Percentiles rank a stretch among this genome's conserved stretches.
Conservation (phyloP, 495 filamentous ascomycete genomes). For the Xeromyces bisporus region DNA sequence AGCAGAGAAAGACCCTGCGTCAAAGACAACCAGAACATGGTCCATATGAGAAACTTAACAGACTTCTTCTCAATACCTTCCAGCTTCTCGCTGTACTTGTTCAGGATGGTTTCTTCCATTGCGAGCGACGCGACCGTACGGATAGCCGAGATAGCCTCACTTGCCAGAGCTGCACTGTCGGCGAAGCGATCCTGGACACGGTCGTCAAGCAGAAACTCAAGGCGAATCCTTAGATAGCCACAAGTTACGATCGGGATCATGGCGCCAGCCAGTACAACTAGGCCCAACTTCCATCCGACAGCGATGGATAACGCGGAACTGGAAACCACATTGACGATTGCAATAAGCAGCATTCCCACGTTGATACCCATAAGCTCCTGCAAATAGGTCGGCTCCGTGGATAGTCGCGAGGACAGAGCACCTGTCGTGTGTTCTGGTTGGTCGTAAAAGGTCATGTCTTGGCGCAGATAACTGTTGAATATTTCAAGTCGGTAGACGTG, state of each 20-base stretch:
- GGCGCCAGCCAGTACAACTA: slow-evolving; percentile 33
- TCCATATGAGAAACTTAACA: slow-evolving; percentile 8
- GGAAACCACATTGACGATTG: slow-evolving; percentile 29
- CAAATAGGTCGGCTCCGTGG: slow-evolving; percentile 36
- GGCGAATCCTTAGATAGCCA: slow-evolving; percentile 29
- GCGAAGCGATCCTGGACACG: slow-evolving; percentile 33
- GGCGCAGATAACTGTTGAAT: slow-evolving; percentile 26
- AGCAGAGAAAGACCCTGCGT: slow-evolving; percentile 13
- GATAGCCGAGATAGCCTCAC: slow-evolving; percentile 34
- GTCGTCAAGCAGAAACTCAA: slow-evolving; percentile 28
- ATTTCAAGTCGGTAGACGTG: slow-evolving; percentile 24
- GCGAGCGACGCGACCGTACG: slow-evolving; percentile 33
- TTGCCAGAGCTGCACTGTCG: slow-evolving; percentile 28
- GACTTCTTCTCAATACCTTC: slow-evolving; percentile 21
- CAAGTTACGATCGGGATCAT: slow-evolving; percentile 32
- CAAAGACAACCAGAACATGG: slow-evolving; percentile 4
- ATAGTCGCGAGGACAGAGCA: slow-evolving; percentile 27
- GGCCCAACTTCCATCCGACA: slow-evolving; percentile 38
- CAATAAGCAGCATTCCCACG: slow-evolving; percentile 4
- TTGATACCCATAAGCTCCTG: slow-evolving; percentile 34
- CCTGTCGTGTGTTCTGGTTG: slow-evolving; percentile 23
- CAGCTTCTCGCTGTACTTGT: slow-evolving; percentile 29
- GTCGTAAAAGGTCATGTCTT: slow-evolving; percentile 35
- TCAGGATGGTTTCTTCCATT: slow-evolving; percentile 25
- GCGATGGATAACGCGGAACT: slow-evolving; percentile 31